phyloP scores from a whole-genome alignment of 495 filamentous ascomycete genomes.

The Penicillium bovifimosum region DNA sequence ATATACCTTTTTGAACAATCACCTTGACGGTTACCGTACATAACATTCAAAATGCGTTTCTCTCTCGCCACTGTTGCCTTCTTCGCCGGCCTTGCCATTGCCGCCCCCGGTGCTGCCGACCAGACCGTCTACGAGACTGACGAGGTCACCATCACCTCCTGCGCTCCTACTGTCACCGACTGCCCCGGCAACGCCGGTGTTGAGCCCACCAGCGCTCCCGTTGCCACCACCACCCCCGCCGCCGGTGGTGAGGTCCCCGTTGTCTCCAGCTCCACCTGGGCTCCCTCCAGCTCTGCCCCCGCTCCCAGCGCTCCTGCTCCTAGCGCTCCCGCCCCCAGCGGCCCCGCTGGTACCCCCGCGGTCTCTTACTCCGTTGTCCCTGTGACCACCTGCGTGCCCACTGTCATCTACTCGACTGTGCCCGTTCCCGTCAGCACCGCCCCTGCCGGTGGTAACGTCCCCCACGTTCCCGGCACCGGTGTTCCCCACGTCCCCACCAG shows the following conservation, averaged over 20 bases:
- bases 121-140: constrained; percentile 50
- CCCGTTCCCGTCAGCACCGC: constrained; percentile 18
- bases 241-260: constrained; percentile 5
- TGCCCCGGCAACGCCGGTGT: constrained; percentile 41
- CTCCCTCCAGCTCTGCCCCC: constrained; percentile 5
- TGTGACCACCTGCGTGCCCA: constrained; percentile 42
- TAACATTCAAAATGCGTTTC: constrained; percentile 53
- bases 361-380: constrained; percentile 25
- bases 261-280: constrained; percentile 16
- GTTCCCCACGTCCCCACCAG: constrained; percentile 25
- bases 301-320: background rate
- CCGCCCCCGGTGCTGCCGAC: constrained; percentile 33
- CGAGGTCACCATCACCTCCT: constrained; percentile 54
- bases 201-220: constrained; percentile 11
- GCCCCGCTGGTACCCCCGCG: constrained; percentile 12
- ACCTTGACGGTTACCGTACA: constrained; percentile 34
- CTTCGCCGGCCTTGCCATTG: constrained; percentile 44
- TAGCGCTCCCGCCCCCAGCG: constrained; percentile 10
- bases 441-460: constrained; percentile 19
- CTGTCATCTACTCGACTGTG: constrained; percentile 38
- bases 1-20: constrained; percentile 20
- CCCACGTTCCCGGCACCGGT: constrained; percentile 12
- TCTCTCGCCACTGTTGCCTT: constrained; percentile 44
- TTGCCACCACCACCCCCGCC: constrained; percentile 15
- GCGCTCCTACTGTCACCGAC: constrained; percentile 54